Percentiles rank a stretch among this genome's conserved stretches.
phyloP scores from a whole-genome alignment of 2,329 filamentous ascomycete species.

The Endoconidiophora polonica region DNA sequence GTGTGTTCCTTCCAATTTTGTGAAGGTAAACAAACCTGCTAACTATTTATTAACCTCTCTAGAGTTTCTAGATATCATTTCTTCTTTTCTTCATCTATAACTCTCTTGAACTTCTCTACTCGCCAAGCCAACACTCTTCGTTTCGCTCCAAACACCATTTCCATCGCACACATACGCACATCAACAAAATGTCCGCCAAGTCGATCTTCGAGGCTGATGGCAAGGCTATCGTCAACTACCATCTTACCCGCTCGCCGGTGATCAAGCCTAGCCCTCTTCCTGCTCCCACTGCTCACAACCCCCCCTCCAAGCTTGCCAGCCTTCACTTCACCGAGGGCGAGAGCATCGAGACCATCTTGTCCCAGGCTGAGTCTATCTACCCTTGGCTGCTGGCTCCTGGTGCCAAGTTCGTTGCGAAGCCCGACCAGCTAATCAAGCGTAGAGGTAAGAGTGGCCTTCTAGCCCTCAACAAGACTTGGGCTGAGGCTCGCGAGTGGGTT shows the following conservation, averaged over 20 bases:
- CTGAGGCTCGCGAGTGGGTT: conserved; percentile 87
- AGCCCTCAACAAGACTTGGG: conserved; percentile 92
- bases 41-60: conserved; percentile 5
- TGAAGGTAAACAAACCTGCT: neutral
- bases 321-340: conserved; percentile 86
- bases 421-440: conserved; percentile 99
- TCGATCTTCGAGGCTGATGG: conserved; percentile 97
- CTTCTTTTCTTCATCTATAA: neutral
- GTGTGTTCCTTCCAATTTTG: neutral
- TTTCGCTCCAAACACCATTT: conserved; percentile 15
- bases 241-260: conserved; percentile 89
- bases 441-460: conserved; percentile 97
- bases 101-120: neutral
- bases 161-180: conserved; percentile 17
- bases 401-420: conserved; percentile 94
- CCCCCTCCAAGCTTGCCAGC: conserved; percentile 75
- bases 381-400: conserved; percentile 77
- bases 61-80: conserved; percentile 2
- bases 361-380: conserved; percentile 92
- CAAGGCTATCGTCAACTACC: conserved; percentile 99
- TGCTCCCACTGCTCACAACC: conserved; percentile 70
- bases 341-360: conserved; percentile 65
- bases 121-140: conserved; percentile 4
- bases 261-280: conserved; percentile 97
- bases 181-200: conserved; percentile 44